phyloP scores from a whole-genome alignment of 2,329 filamentous ascomycete species.

The Huntiella abstrusa region DNA sequence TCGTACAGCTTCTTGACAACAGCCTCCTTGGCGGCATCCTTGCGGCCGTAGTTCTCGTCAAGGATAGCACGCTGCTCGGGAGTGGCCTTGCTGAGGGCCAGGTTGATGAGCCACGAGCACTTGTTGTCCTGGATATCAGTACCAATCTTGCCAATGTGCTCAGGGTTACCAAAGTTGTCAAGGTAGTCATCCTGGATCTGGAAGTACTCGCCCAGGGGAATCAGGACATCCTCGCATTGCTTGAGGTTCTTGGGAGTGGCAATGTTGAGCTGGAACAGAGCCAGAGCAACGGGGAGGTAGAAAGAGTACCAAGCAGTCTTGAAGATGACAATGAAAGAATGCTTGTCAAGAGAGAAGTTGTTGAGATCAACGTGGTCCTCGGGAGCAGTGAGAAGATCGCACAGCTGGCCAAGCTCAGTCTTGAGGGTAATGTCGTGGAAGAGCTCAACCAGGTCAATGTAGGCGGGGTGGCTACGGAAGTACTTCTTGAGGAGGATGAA shows the following conservation, averaged over 20 bases:
- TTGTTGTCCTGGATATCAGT: constrained; percentile 99
- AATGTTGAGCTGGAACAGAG: constrained; percentile 66
- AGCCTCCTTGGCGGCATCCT: constrained; percentile 66
- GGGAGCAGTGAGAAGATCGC: constrained; percentile 86
- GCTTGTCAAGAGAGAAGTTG: constrained; percentile 93
- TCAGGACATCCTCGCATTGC: constrained; percentile 76
- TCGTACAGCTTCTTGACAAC: constrained; percentile 77
- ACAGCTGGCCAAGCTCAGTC: constrained; percentile 88
- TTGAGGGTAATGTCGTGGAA: constrained; percentile 91
- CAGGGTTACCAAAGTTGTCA: constrained; percentile 86
- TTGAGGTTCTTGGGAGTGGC: constrained; percentile 80
- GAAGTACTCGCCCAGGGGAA: constrained; percentile 97
- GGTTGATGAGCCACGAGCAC: constrained; percentile 96
- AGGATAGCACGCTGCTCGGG: constrained; percentile 76
- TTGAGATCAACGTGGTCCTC: constrained; percentile 82
- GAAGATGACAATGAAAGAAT: constrained; percentile 96
- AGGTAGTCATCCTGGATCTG: constrained; percentile 98
- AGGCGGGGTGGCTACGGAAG: constrained; percentile 72
- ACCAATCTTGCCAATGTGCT: constrained; percentile 92
- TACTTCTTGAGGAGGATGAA: constrained; percentile 85
- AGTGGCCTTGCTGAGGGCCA: constrained; percentile 62
- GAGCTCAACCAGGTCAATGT: constrained; percentile 81
- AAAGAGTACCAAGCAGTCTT: constrained; percentile 99
- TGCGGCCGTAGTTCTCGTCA: constrained; percentile 84
- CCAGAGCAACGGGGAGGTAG: constrained; percentile 88